Base-by-base conservation (phyloP, 2,329 filamentous ascomycete genomes). In the Aspergillus ibericus region DNA sequence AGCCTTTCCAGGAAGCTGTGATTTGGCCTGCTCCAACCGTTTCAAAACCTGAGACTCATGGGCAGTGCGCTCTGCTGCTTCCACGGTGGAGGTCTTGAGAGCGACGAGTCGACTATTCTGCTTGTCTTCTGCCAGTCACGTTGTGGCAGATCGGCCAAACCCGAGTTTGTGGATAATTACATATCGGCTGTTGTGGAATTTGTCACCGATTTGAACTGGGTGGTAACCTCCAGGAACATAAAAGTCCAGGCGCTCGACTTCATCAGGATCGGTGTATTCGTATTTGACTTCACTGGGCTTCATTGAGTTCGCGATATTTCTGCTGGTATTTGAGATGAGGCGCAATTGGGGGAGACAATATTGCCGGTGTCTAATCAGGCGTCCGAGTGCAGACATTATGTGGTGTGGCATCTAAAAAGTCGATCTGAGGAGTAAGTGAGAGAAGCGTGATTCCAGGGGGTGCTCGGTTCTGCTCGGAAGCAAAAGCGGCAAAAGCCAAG, bases 101-200 rank as follows among this genome's bases (percentile, higher is more conserved):
- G 62, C 56, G 56, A 64, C 58, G 36, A 59, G 49, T 25, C 50
- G 53, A 6, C 20, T 13, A 25, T 50, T 7, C 18, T 40, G 36
- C 32, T n/a, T 56, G 38, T 63, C 59, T 25, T 62, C 54, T 18
- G 62, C 60, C n/a, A 66, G 55, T 60, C 62, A 66, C 48, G 56
- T 60, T 25, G 60, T 64, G 22, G 62, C 53, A 46, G 50, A 61
- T 10, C 55, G 32, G 16, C 60, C 63, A 25, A 59, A 64, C 5
- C 63, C 60, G 13, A 64, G 62, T 53, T 66, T 64, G 56, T 64
- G 56, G 22, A 44, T 42, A 25, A 64, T 55, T 34, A 35, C 35
- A 55, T 64, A 56, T 34, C 55, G 55, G 4, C 40, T 29, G 13
- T 7, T 15, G 5, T 15, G 20, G 36, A 57, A 47, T 20, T 46